Evolutionary conservation across 352 stramenopile species (phyloP).

Genomic region (Pythium sukuiense): DNA sequence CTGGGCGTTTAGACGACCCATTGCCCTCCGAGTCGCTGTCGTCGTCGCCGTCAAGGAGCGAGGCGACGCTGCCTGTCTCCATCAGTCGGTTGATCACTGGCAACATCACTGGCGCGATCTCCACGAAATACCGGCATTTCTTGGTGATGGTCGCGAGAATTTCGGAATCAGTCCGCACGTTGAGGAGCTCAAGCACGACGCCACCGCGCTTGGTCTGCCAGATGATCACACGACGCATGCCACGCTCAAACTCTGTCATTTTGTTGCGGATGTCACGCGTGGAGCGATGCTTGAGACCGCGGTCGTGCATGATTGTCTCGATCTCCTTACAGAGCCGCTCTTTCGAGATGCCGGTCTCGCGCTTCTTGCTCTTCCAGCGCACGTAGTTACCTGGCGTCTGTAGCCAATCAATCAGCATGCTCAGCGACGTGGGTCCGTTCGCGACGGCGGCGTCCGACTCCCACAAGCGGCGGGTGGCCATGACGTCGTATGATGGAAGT

Average conservation of each 20-base stretch:
- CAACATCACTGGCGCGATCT: conserved; percentile 13
- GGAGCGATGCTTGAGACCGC: conserved; percentile 14
- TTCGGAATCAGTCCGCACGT: background rate
- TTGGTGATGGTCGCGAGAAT: conserved; percentile 3
- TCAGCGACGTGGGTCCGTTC: background rate
- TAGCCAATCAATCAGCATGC: background rate
- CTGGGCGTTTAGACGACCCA: background rate
- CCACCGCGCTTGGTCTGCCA: conserved; percentile 12
- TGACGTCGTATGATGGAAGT: background rate
- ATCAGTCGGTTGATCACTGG: conserved; percentile 2
- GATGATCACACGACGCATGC: conserved; percentile 5
- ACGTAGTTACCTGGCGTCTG: background rate
- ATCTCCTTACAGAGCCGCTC: conserved; percentile 15
- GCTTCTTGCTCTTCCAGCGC: conserved; percentile 3
- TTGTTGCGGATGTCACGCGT: conserved; percentile 21
- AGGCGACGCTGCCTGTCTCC: background rate
- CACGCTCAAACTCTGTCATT: conserved; percentile 22
- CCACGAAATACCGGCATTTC: conserved; percentile 17
- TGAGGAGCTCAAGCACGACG: background rate
- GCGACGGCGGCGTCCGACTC: background rate
- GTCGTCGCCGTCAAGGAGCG: background rate
- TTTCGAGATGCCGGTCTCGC: conserved; percentile 8
- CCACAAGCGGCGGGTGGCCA: background rate
- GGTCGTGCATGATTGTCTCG: conserved; percentile 6
- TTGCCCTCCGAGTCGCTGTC: background rate